Conservation (phyloP, 2,329 filamentous ascomycete genomes). For the Lachnellula suecica region DNA sequence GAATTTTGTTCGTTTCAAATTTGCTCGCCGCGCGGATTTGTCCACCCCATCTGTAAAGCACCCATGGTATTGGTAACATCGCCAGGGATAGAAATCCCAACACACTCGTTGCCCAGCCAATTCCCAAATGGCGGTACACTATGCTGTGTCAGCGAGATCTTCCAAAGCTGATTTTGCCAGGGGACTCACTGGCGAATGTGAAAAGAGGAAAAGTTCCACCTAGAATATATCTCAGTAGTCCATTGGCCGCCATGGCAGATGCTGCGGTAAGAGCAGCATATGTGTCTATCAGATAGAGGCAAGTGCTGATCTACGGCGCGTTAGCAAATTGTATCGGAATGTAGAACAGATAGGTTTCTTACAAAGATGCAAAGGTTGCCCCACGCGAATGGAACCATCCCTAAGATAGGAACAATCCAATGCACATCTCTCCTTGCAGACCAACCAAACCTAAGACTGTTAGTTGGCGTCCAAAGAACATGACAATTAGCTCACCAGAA, state of each 20-base stretch:
- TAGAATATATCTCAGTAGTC: slow-evolving; percentile 12
- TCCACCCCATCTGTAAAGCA: slow-evolving; percentile 39
- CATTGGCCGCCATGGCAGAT: slow-evolving; percentile 14
- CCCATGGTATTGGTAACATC: slow-evolving; percentile 41
- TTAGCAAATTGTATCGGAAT: neutral
- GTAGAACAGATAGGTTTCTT: neutral
- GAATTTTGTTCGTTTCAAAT: slow-evolving; percentile 4
- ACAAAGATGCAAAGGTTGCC: slow-evolving; percentile 60
- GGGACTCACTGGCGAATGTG: slow-evolving; percentile 40
- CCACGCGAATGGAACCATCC: slow-evolving; percentile 55
- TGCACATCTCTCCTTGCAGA: slow-evolving; percentile 5
- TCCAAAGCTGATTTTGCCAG: neutral
- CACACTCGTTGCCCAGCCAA: slow-evolving; percentile 37
- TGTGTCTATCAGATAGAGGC: slow-evolving; percentile 12
- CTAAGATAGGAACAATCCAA: slow-evolving; percentile 16
- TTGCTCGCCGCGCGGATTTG: slow-evolving; percentile 4
- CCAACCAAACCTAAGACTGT: slow-evolving; percentile 9
- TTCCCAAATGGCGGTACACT: slow-evolving; percentile 34
- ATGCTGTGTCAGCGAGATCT: neutral
- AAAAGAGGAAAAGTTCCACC: slow-evolving; percentile 16
- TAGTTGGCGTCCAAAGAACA: neutral
- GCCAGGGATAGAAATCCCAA: slow-evolving; percentile 39
- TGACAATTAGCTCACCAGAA: slow-evolving; percentile 47
- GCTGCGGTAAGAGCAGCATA: slow-evolving; percentile 14
- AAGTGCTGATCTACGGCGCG: neutral